Evolutionary conservation across 306 rosid species (phyloP), one percentile per base, ranked within the genome.

Genomic region (Pyrus betulifolia): DNA sequence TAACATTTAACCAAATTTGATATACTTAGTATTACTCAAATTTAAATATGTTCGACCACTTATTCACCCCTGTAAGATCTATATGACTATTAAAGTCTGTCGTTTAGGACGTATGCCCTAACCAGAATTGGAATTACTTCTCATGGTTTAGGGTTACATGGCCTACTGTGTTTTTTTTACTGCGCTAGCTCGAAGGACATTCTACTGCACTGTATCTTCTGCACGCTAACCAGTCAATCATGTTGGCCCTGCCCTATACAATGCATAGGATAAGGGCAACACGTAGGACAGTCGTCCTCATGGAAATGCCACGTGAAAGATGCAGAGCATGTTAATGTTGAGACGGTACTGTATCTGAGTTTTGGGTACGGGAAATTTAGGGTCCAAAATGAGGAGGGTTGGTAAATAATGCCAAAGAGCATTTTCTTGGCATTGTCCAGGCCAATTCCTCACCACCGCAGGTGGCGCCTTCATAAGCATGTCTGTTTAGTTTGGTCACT

Each of bases 351-450:
- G 28, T 59, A 25, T 58, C 3, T 10, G 15, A 1, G 8, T 49
- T 49, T 74, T 17, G 6, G 12, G 23, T 10, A 60, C 76, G 63
- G 82, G 35, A 82, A 72, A 72, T 77, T 67, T 72, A 67, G 82
- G 79, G 74, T 8, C 72, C 22, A 54, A 59, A 72, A 23, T 63
- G 55, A 33, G 25, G 11, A 27, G 35, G 25, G 70, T 72, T 49
- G 85, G 85, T 77, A 73, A 82, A 77, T 77, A 61, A 54, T 61
- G 78, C 77, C 82, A 79, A 79, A 23, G 21, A 49, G n/a, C 27
- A 68, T 49, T 46, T 69, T n/a, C 49, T 77, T 82, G 67, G 55
- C 61, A 8, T 60, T 38, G 69, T 21, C 68, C 52, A 9, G 31
- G 58, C 46, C 38, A 46, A 44, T 17, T 38, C 28, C 18, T 44